A percentile compares a stretch with the other conserved stretches of the same genome.
These are phyloP conservation scores for Apostasia ramifera DNA, from an alignment of 106 monocot species.

Conservation along the genomic window DNA sequence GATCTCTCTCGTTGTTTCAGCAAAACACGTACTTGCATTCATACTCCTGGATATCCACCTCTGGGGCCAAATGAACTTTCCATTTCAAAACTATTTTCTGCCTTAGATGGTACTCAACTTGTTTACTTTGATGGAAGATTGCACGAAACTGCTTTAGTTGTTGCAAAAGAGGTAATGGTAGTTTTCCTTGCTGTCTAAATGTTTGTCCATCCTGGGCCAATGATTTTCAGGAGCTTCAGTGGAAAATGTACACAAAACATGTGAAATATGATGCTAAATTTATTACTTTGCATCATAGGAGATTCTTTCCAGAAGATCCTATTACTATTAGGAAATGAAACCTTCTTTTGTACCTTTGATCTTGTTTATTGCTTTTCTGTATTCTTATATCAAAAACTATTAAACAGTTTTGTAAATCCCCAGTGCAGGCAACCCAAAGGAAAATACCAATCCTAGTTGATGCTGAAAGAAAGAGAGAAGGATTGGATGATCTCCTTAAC, in stretches of 20 bases:
- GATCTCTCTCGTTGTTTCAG: conserved; percentile 24
- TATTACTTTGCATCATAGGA: no score
- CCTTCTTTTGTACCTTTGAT: no score
- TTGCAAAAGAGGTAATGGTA: conserved; percentile 84
- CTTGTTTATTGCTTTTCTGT: no score
- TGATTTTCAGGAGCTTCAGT: no score
- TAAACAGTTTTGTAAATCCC: conserved; percentile 19
- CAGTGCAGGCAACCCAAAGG: conserved; percentile 77
- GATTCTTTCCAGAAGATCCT: no score
- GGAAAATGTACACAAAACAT: no score
- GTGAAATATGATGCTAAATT: no score
- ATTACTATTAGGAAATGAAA: no score
- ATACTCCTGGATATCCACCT: conserved; percentile 78
- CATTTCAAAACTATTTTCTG: conserved; percentile 51
- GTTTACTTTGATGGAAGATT: conserved; percentile 84
- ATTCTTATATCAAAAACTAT: neutral
- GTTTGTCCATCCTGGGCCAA: neutral
- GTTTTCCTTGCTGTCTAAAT: neutral
- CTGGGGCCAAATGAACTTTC: conserved; percentile 73
- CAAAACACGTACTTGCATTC: conserved; percentile 96
- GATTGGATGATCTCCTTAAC: conserved; percentile 73
- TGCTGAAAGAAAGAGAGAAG: conserved; percentile 78
- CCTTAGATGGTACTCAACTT: conserved; percentile 71
- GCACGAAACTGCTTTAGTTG: conserved; percentile 81
- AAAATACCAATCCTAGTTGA: conserved; percentile 89